phyloP scores from a whole-genome alignment of 139 green algal genomes.

The Chlamydomonas sp. region DNA sequence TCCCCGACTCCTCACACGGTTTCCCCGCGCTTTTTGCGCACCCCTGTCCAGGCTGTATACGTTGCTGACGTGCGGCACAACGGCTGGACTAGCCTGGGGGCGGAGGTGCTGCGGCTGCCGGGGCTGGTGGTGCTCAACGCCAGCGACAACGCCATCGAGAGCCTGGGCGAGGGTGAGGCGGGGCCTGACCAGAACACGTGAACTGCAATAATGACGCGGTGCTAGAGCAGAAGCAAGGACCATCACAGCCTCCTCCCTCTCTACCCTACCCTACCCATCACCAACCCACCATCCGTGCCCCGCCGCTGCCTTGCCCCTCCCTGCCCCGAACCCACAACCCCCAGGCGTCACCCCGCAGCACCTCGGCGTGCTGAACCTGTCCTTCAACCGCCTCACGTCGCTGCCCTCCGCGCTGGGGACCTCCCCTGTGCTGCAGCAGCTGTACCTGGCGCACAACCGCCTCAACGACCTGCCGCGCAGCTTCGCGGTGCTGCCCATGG shows the following conservation, averaged over 20 bases:
- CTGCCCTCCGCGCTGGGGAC: slow-evolving; percentile 48
- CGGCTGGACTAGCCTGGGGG: slow-evolving; percentile 19
- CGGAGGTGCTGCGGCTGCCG: slow-evolving; percentile 31
- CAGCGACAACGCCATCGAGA: slow-evolving; percentile 44
- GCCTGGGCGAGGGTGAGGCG: slow-evolving; percentile 42
- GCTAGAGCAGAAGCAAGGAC: too few relatives aligned
- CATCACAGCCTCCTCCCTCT: too few relatives aligned
- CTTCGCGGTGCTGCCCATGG: slow-evolving; percentile 55
- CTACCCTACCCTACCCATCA: not conserved
- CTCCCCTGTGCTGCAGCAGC: slow-evolving; percentile 57
- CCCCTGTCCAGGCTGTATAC: slow-evolving; percentile 43
- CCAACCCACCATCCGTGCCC: not conserved
- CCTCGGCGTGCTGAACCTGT: slow-evolving; percentile 63
- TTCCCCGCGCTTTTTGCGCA: not conserved
- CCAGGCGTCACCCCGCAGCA: slow-evolving; percentile 42
- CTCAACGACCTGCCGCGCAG: slow-evolving; percentile 50
- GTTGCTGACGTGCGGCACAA: slow-evolving; percentile 57
- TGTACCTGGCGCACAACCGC: slow-evolving; percentile 53
- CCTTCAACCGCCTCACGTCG: slow-evolving; percentile 59
- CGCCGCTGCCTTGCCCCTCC: not conserved
- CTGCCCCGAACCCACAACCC: not conserved
- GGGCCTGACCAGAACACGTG: not conserved
- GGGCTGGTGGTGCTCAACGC: slow-evolving; percentile 59
- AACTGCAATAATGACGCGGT: too few relatives aligned
- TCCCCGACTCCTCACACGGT: too few relatives aligned